These are phyloP conservation scores for Obelidium mucronatum DNA, from an alignment of 192 early-diverging fungal species.

Conservation along the genomic window DNA sequence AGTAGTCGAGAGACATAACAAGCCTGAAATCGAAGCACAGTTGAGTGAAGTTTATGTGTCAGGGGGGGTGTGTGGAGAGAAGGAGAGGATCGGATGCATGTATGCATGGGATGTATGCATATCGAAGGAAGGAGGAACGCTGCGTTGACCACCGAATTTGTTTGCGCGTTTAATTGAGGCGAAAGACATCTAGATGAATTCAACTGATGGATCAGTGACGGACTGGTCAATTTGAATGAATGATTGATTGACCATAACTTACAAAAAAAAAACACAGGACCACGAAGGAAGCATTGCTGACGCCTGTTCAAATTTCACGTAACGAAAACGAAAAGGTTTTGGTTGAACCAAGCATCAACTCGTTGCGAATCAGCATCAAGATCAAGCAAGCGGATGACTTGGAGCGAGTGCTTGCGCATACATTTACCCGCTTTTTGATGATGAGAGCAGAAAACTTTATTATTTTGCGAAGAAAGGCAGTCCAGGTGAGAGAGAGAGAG, in stretches of 20 bases:
- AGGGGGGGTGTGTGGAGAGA: not conserved
- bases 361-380: slow-evolving; percentile 90
- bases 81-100: not conserved
- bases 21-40: slow-evolving; percentile 95
- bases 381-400: slow-evolving; percentile 99
- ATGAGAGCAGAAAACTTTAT: slow-evolving; percentile 96
- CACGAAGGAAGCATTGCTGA: slow-evolving; percentile 85
- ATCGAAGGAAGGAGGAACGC: not conserved
- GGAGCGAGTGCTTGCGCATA: slow-evolving; percentile 92
- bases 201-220: too few relatives aligned
- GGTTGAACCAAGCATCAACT: slow-evolving; percentile 93
- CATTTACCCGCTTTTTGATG: slow-evolving; percentile 98
- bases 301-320: slow-evolving; percentile 83
- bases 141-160: too few relatives aligned
- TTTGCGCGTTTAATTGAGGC: too few relatives aligned
- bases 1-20: slow-evolving; percentile 97
- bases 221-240: not conserved
- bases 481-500: slow-evolving; percentile 68
- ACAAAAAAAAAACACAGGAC: slow-evolving; percentile 51
- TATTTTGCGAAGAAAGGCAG: slow-evolving; percentile 88
- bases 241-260: not conserved
- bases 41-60: slow-evolving; percentile 32
- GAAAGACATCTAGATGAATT: not conserved
- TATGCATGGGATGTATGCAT: too few relatives aligned
- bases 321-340: slow-evolving; percentile 95